phyloP scores from a whole-genome alignment of 2,329 filamentous ascomycete genomes.

The Sporothrix schenckii region DNA sequence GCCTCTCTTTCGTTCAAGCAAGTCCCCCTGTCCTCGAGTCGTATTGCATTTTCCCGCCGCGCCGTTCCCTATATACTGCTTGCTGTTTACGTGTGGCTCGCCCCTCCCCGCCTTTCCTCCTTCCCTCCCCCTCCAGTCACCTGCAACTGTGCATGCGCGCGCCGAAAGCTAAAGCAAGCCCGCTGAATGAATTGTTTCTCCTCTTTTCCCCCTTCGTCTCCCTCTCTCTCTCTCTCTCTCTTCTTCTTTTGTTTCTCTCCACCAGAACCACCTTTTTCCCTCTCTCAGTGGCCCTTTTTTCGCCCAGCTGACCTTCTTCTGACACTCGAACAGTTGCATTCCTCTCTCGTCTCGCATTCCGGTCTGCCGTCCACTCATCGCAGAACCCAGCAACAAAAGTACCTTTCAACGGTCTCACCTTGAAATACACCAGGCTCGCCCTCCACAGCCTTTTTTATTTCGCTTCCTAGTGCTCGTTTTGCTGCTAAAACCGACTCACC shows the following conservation, averaged over 20 bases:
- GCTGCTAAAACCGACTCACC: constrained; percentile 26
- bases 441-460: neutral
- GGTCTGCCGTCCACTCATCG: constrained; percentile 23
- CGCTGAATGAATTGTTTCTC: constrained; percentile 28
- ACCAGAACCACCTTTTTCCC: constrained; percentile 20
- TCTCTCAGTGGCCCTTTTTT: constrained; percentile 17
- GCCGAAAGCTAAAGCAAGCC: constrained; percentile 26
- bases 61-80: constrained; percentile 1
- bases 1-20: neutral
- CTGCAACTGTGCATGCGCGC: constrained; percentile 25
- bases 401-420: constrained; percentile 12
- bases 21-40: constrained; percentile 21
- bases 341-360: constrained; percentile 26
- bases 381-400: constrained; percentile 15
- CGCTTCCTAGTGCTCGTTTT: constrained; percentile 18
- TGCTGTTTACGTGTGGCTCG: constrained; percentile 23
- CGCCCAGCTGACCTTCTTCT: constrained; percentile 29
- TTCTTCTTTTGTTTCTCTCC: constrained; percentile 9
- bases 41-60: constrained; percentile 29
- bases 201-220: constrained; percentile 29
- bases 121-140: constrained; percentile 25
- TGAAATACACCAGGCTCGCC: constrained; percentile 3
- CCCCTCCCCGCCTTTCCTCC: constrained; percentile 16
- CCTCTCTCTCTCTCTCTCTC: constrained; percentile 1
- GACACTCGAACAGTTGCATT: constrained; percentile 22